These are phyloP conservation scores for Penicillium sp. DNA, from an alignment of 2,329 filamentous ascomycete genomes.

Conservation along the genomic window DNA sequence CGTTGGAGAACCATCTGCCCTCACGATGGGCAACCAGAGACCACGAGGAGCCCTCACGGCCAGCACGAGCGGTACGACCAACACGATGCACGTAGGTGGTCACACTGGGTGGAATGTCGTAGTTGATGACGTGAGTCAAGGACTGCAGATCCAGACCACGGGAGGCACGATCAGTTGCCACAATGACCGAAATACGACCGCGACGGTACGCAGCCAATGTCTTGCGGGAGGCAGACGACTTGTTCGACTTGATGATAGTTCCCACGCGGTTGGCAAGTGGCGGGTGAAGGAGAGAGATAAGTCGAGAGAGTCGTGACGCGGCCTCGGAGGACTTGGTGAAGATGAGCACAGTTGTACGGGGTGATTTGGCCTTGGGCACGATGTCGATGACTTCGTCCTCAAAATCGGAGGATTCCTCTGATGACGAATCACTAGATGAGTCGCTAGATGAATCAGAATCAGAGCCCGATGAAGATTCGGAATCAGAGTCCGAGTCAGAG, in stretches of 20 bases:
- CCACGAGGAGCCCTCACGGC: constrained; percentile 77
- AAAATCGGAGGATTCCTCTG: constrained; percentile 18
- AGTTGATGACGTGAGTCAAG: constrained; percentile 88
- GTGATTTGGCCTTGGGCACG: constrained; percentile 39
- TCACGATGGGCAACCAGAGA: constrained; percentile 83
- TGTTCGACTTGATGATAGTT: constrained; percentile 77
- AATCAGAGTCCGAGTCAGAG: constrained; percentile 35
- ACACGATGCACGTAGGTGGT: constrained; percentile 90
- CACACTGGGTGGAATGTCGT: constrained; percentile 83
- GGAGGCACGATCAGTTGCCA: constrained; percentile 91
- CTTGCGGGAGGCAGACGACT: constrained; percentile 72
- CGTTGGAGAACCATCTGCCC: constrained; percentile 89
- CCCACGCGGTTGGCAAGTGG: constrained; percentile 63
- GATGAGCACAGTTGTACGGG: constrained; percentile 65
- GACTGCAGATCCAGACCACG: constrained; percentile 83
- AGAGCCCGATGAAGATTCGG: constrained; percentile 32
- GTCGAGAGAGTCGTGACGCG: constrained; percentile 81
- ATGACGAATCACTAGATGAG: constrained; percentile 15
- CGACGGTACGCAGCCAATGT: constrained; percentile 70
- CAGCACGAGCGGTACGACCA: constrained; percentile 86
- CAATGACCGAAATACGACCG: constrained; percentile 72
- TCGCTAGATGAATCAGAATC: constrained; percentile 26
- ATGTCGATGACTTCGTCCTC: constrained; percentile 37
- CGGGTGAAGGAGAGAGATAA: constrained; percentile 72
- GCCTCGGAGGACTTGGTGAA: constrained; percentile 92